Evolutionary conservation across 352 stramenopile genomes (phyloP).

Genomic region (Vaucheria bursata): DNA sequence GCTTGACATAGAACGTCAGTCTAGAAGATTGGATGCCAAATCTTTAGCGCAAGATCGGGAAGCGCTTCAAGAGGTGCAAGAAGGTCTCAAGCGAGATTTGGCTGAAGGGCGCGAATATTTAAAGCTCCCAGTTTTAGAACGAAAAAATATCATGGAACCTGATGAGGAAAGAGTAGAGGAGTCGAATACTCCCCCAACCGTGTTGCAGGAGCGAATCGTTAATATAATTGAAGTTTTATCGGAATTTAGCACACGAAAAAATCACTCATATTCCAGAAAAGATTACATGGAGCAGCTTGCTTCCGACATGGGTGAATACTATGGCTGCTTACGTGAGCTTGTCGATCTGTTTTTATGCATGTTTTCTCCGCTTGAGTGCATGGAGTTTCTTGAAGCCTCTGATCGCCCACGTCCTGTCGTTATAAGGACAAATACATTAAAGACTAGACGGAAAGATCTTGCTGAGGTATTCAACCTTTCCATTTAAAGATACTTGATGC

Average conservation of each 20-base stretch:
- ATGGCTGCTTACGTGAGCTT: slow-evolving; percentile 95
- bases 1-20: slow-evolving; percentile 10
- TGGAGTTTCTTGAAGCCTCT: slow-evolving; percentile 98
- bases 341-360: slow-evolving; percentile 89
- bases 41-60: not conserved
- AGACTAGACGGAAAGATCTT: slow-evolving; percentile 93
- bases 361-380: slow-evolving; percentile 89
- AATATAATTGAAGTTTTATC: slow-evolving; percentile 72
- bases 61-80: slow-evolving; percentile 63
- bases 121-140: slow-evolving; percentile 42
- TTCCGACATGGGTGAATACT: slow-evolving; percentile 89
- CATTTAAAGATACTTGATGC: no score
- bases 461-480: slow-evolving; percentile 51
- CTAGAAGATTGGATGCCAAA: slow-evolving; percentile 3
- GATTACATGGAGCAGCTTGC: slow-evolving; percentile 50
- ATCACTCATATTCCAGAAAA: slow-evolving; percentile 22
- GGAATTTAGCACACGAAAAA: slow-evolving; percentile 36
- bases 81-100: slow-evolving; percentile 73
- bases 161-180: slow-evolving; percentile 59
- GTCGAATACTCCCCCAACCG: slow-evolving; percentile 53
- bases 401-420: slow-evolving; percentile 93
- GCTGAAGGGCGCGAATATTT: slow-evolving; percentile 5
- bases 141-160: slow-evolving; percentile 63
- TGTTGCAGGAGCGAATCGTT: slow-evolving; percentile 84
- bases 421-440: slow-evolving; percentile 99